Evolutionary conservation across 2,329 filamentous ascomycete genomes (phyloP), one percentile per base, ranked within the genome.

Genomic region (Malbranchea cinnamomea): DNA sequence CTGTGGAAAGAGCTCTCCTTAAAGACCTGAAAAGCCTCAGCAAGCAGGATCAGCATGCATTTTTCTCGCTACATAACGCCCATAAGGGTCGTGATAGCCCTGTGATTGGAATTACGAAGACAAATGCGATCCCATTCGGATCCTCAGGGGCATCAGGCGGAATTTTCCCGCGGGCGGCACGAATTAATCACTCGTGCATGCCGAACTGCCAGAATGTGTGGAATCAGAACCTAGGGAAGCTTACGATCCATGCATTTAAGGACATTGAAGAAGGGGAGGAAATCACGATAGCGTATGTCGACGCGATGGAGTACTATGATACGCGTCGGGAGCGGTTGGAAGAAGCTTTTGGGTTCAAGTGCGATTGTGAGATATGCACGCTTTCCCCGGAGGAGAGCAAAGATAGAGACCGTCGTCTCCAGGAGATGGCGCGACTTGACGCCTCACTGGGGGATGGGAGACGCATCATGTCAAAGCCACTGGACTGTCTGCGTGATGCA

Each of bases 111-210:
- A 36, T 30, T 9, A 31, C 28, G 11, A 28, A 20, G 11, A 37
- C 33, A 16, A 37, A 37, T 31, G 30, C 33, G 4, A 33, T 37
- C n/a, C 16, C 25, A 3, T 28, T 36, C 10, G 33, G 32, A 7
- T 18, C 21, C 9, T n/a, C 22, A 6, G 26, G 21, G 10, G 24
- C 23, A 8, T 23, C 23, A 22, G 28, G 30, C 17, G 38, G 28
- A 6, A 28, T 41, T 6, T 37, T 39, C 16, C 31, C 23, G 4
- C 23, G 22, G 4, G 37, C 30, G 14, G 29, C 38, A 1, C 36
- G 37, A 5, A 33, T 41, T 10, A 41, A 41, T 21, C 38, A 41
- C 27, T 37, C 26, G 3, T 41, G 38, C 31, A 33, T 29, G n/a
- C 37, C 37, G 3, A 41, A 41, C 24, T 30, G 34, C 3, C 22